phyloP scores from a whole-genome alignment of 805 yeast genomes.

The Wickerhamiella musiphila region DNA sequence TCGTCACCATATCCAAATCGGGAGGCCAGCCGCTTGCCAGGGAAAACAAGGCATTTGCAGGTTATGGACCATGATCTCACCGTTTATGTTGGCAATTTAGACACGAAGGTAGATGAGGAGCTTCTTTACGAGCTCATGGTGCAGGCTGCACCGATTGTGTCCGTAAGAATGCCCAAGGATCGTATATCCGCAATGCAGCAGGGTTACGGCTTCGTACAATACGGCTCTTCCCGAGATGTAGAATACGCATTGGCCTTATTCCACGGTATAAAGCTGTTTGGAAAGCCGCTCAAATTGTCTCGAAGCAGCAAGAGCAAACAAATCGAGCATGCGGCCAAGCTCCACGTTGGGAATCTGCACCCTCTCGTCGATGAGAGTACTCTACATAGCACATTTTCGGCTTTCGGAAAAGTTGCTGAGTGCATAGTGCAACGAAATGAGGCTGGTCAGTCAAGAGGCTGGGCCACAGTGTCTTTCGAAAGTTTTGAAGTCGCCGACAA shows the following conservation, averaged over 20 bases:
- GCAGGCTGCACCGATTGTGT: constrained; percentile 66
- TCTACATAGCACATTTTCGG: constrained; percentile 39
- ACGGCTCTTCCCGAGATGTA: constrained; percentile 40
- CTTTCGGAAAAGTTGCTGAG: constrained; percentile 41
- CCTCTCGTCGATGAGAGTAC: constrained; percentile 44
- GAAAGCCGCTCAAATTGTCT: constrained; percentile 42
- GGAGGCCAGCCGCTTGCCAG: neutral
- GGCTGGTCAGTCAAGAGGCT: constrained; percentile 36
- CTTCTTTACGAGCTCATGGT: constrained; percentile 65
- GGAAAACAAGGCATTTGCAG: neutral
- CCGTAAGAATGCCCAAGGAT: constrained; percentile 65
- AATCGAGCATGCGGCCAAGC: constrained; percentile 31
- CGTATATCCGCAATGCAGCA: constrained; percentile 51
- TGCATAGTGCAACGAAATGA: constrained; percentile 26
- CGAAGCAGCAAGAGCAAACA: constrained; percentile 26
- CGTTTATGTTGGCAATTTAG: constrained; percentile 68
- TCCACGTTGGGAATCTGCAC: constrained; percentile 55
- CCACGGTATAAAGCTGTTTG: constrained; percentile 43
- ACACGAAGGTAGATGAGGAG: constrained; percentile 51
- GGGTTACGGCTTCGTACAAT: constrained; percentile 81
- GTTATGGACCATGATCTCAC: neutral
- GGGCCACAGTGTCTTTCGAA: constrained; percentile 48
- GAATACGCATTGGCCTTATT: constrained; percentile 49
- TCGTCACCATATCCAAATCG: neutral
- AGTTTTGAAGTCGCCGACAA: constrained; percentile 51